These are phyloP conservation scores for Beauveria sp. DNA, from an alignment of 2,329 filamentous ascomycete genomes.

Conservation along the genomic window DNA sequence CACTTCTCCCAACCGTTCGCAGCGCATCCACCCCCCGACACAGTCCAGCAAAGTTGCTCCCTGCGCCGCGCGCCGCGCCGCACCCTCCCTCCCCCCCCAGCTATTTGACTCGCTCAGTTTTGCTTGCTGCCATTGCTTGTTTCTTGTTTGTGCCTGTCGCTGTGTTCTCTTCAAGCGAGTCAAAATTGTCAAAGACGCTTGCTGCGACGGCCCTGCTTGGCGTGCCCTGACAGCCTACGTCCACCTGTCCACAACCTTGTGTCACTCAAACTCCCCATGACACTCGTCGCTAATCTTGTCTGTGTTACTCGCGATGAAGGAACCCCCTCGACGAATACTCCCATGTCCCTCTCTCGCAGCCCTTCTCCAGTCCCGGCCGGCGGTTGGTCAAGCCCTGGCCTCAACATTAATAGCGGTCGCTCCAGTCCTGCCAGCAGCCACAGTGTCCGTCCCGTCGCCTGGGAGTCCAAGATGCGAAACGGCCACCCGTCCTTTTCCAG, in stretches of 20 bases:
- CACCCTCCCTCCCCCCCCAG: background rate
- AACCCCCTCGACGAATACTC: constrained; percentile 43
- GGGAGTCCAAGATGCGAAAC: constrained; percentile 76
- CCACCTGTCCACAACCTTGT: background rate
- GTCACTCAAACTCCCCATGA: background rate
- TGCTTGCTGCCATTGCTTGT: background rate
- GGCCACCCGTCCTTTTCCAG: constrained; percentile 74
- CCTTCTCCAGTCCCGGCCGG: constrained; percentile 78
- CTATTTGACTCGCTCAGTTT: background rate
- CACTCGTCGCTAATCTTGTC: constrained; percentile 19
- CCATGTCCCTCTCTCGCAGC: constrained; percentile 81
- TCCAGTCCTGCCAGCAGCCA: constrained; percentile 56
- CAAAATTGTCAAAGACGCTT: background rate
- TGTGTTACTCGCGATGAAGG: constrained; percentile 29
- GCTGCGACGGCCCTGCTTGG: background rate
- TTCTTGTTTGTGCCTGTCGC: background rate
- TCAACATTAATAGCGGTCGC: constrained; percentile 64
- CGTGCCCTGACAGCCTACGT: background rate
- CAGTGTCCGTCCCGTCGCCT: constrained; percentile 54
- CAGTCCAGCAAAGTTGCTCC: background rate
- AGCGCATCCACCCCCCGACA: constrained; percentile 3
- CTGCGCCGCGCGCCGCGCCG: background rate
- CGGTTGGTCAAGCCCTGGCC: constrained; percentile 80
- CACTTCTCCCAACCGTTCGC: background rate
- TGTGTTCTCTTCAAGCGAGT: background rate